phyloP scores from a whole-genome alignment of 2,329 filamentous ascomycete species.

The Trichophyton rubrum region DNA sequence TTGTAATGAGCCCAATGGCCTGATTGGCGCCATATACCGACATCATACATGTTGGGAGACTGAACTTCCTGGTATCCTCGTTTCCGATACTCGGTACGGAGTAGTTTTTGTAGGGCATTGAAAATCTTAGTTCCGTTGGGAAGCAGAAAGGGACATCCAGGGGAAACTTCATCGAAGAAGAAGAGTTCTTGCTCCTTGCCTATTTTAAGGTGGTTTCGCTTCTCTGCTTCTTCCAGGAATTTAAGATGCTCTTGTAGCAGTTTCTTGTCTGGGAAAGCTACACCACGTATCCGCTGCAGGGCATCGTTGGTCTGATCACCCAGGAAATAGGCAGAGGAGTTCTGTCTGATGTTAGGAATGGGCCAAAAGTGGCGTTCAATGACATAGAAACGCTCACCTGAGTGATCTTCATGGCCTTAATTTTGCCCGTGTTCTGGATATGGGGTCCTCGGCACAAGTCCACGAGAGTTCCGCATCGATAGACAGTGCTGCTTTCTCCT shows the following conservation, averaged over 20 bases:
- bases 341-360: constrained; percentile 34
- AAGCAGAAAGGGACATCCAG: constrained; percentile 82
- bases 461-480: constrained; percentile 84
- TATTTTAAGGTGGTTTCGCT: constrained; percentile 88
- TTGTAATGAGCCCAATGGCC: constrained; percentile 91
- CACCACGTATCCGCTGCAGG: constrained; percentile 88
- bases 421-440: constrained; percentile 81
- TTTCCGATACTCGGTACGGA: constrained; percentile 80
- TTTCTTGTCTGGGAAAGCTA: constrained; percentile 96
- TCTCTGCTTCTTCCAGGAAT: constrained; percentile 94
- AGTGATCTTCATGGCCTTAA: constrained; percentile 90
- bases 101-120: constrained; percentile 70
- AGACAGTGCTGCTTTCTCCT: constrained; percentile 84
- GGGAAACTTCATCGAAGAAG: constrained; percentile 91
- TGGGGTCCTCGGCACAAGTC: constrained; percentile 93
- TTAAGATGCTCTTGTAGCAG: constrained; percentile 84
- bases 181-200: constrained; percentile 94
- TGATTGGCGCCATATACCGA: constrained; percentile 82
- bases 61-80: constrained; percentile 92
- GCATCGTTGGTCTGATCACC: constrained; percentile 90
- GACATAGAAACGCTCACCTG: constrained; percentile 38
- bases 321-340: constrained; percentile 78
- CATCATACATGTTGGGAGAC: constrained; percentile 93
- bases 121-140: constrained; percentile 89
- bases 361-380: too few species aligned